Base-by-base conservation (phyloP, 176 grass and related monocot species). In the Bonia amplexicaulis region DNA sequence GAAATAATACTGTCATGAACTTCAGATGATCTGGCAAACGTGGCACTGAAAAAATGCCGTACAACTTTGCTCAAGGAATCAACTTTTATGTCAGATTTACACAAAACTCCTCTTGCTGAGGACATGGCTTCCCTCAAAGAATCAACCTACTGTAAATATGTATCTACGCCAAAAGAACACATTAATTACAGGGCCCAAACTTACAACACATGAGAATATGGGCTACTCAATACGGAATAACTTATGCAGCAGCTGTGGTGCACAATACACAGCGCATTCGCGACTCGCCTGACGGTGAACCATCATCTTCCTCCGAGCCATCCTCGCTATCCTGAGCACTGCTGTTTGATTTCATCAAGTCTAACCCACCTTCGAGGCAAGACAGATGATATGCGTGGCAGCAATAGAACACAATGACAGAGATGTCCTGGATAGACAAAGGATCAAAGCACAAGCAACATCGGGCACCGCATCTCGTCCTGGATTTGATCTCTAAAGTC, bases 381-480 rank as follows among this genome's bases (percentile, higher is more conserved):
- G 88, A 87, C 49, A 86, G 80, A 65, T 99, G 96, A 69, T 99
- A 99, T 6, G 91, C 89, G 58, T 99, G 96, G 64, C 96, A 99
- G 87, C 96, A 99, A 73, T 91, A 99, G 88, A 99, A 99, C 40
- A 93, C 78, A 10, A 99, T 89, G 20, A 92, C 88, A 22, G 91
- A 96, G 39, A 99, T 65, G 71, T 82, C 90, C 83, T 96, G 91
- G 27, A 89, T 92, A 9, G 91, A 86, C 66, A 96, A 82, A 63
- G 96, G 96, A 71, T 99, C 96, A 25, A 99, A 94, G 80, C 96
- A 99, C 66, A 99, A 68, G 77, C 96, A 99, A 74, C 96, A 99
- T 46, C 93, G 83, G 71, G 91, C 89, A 7, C 93, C 88, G 23
- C 96, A 92, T 67, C 93, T 94, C 1, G 96, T 95, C 82, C 89